Evolutionary conservation across 2,329 filamentous ascomycete species (phyloP).

Genomic region (Phoma sp.): DNA sequence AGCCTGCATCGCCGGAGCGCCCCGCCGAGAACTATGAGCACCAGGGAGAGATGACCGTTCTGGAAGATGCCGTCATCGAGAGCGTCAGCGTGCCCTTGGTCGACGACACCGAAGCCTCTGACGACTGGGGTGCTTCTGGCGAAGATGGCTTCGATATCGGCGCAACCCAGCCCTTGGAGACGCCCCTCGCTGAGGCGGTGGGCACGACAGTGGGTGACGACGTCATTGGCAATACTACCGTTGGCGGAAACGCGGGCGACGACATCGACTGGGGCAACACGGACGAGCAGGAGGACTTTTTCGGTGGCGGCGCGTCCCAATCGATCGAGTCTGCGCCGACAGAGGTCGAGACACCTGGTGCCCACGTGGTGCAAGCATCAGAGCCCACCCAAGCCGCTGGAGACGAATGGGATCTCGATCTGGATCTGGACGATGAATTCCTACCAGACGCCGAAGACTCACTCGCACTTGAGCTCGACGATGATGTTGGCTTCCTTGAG

Average conservation of each 20-base stretch:
- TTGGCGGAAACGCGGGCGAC: constrained; percentile 39
- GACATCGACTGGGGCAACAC: constrained; percentile 45
- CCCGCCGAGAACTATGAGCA: constrained; percentile 53
- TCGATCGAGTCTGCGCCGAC: constrained; percentile 25
- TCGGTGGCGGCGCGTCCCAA: constrained; percentile 22
- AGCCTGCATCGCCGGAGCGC: constrained; percentile 23
- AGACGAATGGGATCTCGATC: constrained; percentile 81
- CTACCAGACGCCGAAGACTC: constrained; percentile 62
- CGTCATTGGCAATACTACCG: constrained; percentile 38
- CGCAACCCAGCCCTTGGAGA: constrained; percentile 27
- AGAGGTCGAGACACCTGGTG: constrained; percentile 26
- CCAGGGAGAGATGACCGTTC: constrained; percentile 53
- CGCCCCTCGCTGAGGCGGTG: constrained; percentile 34
- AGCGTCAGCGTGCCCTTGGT: constrained; percentile 51
- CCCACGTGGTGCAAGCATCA: constrained; percentile 25
- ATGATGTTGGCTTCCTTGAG: constrained; percentile 84
- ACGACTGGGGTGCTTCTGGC: constrained; percentile 42
- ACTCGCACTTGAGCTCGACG: constrained; percentile 73
- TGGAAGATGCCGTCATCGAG: constrained; percentile 56
- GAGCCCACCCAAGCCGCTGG: constrained; percentile 58
- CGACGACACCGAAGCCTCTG: constrained; percentile 45
- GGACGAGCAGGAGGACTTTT: constrained; percentile 45
- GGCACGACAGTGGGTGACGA: constrained; percentile 43
- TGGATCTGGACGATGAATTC: constrained; percentile 79
- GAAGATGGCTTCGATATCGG: constrained; percentile 43